Conservation (phyloP, 306 rosid genomes). For the Trifolium subterraneum region DNA sequence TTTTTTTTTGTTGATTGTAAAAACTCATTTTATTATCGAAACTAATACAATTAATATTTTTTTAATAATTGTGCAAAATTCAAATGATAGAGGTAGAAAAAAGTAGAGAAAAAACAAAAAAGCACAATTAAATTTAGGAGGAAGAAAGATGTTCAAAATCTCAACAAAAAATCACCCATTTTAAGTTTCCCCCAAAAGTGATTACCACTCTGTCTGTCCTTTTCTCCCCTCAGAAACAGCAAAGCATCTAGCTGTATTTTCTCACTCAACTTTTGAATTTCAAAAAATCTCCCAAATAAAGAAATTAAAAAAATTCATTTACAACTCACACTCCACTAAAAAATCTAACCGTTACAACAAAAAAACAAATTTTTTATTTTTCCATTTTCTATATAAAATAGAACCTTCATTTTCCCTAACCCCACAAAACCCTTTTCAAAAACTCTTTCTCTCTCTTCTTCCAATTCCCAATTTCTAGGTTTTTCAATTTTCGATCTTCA, state of each 20-base stretch:
- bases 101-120: no score
- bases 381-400: not conserved
- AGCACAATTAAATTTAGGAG: no score
- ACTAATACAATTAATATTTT: no score
- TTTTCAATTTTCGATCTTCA: not conserved
- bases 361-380: not conserved
- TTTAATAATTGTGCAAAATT: no score
- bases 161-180: no score
- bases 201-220: not conserved
- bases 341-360: slow-evolving; percentile 6
- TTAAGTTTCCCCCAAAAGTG: not conserved
- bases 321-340: not conserved
- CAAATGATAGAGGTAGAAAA: no score
- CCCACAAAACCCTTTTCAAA: not conserved
- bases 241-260: slow-evolving; percentile 2
- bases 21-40: no score
- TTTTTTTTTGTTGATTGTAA: no score
- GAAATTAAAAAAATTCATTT: not conserved
- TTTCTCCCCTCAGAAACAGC: not conserved
- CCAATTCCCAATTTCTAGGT: not conserved
- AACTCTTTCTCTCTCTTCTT: not conserved
- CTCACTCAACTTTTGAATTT: not conserved
- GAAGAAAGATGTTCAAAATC: no score
- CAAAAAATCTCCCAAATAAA: slow-evolving; percentile 2
- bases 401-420: not conserved